Evolutionary conservation across 176 grass and related monocot species (phyloP), one percentile per base, ranked within the genome.

Genomic region (Carex cristatella): DNA sequence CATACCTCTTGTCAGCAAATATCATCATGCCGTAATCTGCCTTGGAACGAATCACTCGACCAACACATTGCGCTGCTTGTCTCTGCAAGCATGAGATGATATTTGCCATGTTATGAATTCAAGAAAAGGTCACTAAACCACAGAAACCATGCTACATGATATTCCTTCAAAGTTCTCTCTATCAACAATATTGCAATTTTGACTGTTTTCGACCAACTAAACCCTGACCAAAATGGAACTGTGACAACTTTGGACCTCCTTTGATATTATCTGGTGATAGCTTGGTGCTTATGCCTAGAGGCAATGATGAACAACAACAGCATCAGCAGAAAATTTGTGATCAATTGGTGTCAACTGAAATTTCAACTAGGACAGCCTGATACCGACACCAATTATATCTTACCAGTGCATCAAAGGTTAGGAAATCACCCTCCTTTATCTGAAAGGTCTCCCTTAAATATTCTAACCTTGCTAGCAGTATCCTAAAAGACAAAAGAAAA

Each of bases 1-100:
- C 61, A 68, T 93, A 93, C 95, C 93, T 94, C 68, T 94, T 93
- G 69, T 98, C 95, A 92, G 95, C 93, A 88, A 98, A 94, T 92
- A 94, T 98, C 95, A 98, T 98, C 95, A 98, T 98, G 59, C 95
- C 95, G 85, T 98, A 94, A 86, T 98, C 95, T 77, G 92, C 92
- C 75, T 98, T 98, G 7, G 95, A 98, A 62, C 95, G 95, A 81
- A 98, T 98, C 23, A 98, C 95, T 87, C 91, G 90, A 49, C 95
- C 95, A 89, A 98, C 95, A 90, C 95, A 98, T 66, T 94, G 95
- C 28, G 95, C 95, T 69, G 95, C 92, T 90, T 98, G 94, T 88
- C 94, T 94, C 94, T 97, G 89, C 44, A 54, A 87, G 30, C 66
- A 70, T 40, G 2, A n/a, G 5, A 70, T 76, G 37, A 67, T 68